These are phyloP conservation scores for Verbena officinalis DNA, from an alignment of 257 asterid species.

Conservation along the genomic window DNA sequence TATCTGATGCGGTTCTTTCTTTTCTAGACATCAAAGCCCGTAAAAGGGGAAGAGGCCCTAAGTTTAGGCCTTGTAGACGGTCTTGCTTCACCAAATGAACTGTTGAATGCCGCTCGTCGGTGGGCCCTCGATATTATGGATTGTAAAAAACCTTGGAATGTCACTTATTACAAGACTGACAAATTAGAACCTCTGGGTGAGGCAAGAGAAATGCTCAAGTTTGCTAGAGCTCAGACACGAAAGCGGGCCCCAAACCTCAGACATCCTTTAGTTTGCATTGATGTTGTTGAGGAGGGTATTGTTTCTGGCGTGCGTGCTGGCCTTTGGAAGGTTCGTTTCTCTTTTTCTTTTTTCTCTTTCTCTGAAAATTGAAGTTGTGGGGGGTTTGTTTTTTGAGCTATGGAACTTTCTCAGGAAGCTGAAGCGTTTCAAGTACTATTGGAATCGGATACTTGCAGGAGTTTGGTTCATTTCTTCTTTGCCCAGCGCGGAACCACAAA, in stretches of 20 bases:
- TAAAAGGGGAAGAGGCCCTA: conserved; percentile 90
- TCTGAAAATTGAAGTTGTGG: too few species aligned
- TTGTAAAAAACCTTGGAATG: conserved; percentile 73
- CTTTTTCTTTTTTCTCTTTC: conserved; percentile 12
- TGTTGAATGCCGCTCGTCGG: conserved; percentile 68
- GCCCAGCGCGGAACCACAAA: conserved; percentile 93
- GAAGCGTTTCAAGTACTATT: conserved; percentile 76
- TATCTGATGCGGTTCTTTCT: conserved; percentile 22
- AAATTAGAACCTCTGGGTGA: conserved; percentile 84
- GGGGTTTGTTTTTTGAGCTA: too few species aligned
- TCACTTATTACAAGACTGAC: conserved; percentile 77
- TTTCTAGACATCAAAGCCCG: conserved; percentile 78
- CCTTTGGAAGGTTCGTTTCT: conserved; percentile 70
- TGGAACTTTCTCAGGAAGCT: conserved; percentile 71
- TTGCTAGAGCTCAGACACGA: conserved; percentile 88
- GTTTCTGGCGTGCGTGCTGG: conserved; percentile 89
- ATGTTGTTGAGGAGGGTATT: conserved; percentile 89
- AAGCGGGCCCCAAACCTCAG: conserved; percentile 84
- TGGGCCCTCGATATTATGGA: conserved; percentile 93
- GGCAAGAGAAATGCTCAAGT: conserved; percentile 84
- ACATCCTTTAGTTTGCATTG: conserved; percentile 89
- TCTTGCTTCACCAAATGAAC: conserved; percentile 64
- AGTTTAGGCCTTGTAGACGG: conserved; percentile 93
- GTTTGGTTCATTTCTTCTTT: conserved; percentile 93
- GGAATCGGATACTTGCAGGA: conserved; percentile 81